Evolutionary conservation across 768 basidiomycete species (phyloP), one percentile per base, ranked within the genome.

Genomic region (Rhizopogon sp.): DNA sequence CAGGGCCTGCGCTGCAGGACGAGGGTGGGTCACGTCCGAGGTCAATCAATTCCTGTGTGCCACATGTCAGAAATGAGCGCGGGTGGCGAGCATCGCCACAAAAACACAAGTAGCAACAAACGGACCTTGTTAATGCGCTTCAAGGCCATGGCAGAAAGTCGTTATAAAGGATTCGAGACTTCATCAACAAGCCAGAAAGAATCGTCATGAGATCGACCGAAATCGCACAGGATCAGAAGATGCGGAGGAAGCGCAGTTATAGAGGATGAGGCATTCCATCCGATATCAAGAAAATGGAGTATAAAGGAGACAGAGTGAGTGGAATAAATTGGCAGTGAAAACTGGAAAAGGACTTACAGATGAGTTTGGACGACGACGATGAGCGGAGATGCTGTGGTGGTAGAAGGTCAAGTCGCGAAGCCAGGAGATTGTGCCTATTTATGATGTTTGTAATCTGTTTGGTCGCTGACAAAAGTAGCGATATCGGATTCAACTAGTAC

Each of bases 21-120:
- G 95, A 94, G 63, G 97, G 97, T 72, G 97, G 97, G 80, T 99
- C 97, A 69, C 95, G 94, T 53, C 95, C 95, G 73, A 99, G 95
- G 80, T 99, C 97, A 73, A 91, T 81, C 81, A 98, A 84, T 86
- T 99, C 97, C 97, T 99, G 68, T 28, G 51, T 45, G 17, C 17
- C 35, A 31, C 40, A 43, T 5, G 57, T 60, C 7, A 64, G 52
- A 45, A 58, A 52, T 49, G 35, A 37, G 35, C 14, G 53, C 45
- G 55, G 55, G 39, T 37, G 62, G 65, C 55, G 66, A 62, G 59
- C 62, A 7, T 20, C 33, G 59, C 59, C 61, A 60, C 58, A 54
- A 52, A 22, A 4, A 25, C 13, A 47, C 47, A 49, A 37, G 47
- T 3, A 9, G 53, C 42, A 50, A 25, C 7, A 53, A 47, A 55